These are phyloP conservation scores for Trichoderma sp. DNA, from an alignment of 2,329 filamentous ascomycete genomes.

Conservation along the genomic window DNA sequence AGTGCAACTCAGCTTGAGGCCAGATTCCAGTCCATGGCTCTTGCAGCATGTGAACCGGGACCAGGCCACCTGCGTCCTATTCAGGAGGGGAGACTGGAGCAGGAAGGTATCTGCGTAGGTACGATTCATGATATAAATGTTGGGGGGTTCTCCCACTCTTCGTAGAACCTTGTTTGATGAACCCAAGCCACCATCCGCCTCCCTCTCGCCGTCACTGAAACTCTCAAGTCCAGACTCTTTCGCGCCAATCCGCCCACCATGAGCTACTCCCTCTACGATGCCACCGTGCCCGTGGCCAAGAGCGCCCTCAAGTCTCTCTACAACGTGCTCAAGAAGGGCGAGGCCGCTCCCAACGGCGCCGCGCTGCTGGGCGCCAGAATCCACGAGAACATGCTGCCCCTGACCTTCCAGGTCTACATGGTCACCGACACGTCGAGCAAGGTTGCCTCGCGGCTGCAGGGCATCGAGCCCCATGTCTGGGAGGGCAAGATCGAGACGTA, in stretches of 20 bases:
- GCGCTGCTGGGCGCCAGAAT: constrained; percentile 39
- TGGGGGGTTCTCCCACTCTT: background rate
- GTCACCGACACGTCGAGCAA: constrained; percentile 36
- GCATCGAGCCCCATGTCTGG: constrained; percentile 33
- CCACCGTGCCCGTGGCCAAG: constrained; percentile 38
- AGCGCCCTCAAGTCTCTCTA: constrained; percentile 38
- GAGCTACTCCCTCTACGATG: constrained; percentile 47
- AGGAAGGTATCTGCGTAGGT: too few relatives aligned
- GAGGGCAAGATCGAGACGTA: constrained; percentile 38
- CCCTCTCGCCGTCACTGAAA: background rate
- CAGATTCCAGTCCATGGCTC: background rate
- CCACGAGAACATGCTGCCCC: constrained; percentile 46
- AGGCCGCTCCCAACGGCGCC: constrained; percentile 37
- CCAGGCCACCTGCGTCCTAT: background rate
- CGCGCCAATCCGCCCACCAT: constrained; percentile 33
- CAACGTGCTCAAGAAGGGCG: constrained; percentile 42
- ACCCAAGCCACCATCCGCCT: background rate
- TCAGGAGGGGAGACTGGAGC: background rate
- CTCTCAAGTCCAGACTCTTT: background rate
- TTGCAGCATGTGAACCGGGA: background rate
- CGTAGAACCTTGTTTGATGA: background rate
- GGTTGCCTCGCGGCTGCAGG: constrained; percentile 39
- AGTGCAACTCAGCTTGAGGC: background rate
- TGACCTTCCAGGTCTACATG: constrained; percentile 45
- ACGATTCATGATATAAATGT: background rate